These are phyloP conservation scores for Cercophora sp. DNA, from an alignment of 495 filamentous ascomycete species.

Conservation along the genomic window DNA sequence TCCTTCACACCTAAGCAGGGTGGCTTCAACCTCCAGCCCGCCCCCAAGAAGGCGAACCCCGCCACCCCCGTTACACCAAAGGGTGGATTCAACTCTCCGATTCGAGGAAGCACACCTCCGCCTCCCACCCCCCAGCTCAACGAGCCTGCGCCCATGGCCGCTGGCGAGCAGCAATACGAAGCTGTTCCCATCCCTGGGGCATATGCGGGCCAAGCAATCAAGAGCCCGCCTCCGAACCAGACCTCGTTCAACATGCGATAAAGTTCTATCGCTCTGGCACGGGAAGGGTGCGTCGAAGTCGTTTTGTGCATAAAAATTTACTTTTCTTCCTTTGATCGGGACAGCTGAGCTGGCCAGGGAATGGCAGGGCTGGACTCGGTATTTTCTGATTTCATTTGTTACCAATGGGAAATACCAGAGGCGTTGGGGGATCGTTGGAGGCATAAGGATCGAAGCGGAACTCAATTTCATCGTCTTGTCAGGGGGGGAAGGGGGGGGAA, in stretches of 20 bases:
- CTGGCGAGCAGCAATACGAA: slow-evolving; percentile 63
- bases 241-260: slow-evolving; percentile 32
- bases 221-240: slow-evolving; percentile 40
- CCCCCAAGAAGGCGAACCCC: slow-evolving; percentile 70
- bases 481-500: too few species aligned
- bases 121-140: slow-evolving; percentile 25
- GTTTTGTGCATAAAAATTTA: slow-evolving; percentile 18
- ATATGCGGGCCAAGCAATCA: slow-evolving; percentile 46
- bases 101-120: slow-evolving; percentile 15
- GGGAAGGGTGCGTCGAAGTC: neutral
- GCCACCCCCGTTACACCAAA: slow-evolving; percentile 72
- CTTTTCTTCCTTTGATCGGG: slow-evolving; percentile 21
- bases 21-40: slow-evolving; percentile 79
- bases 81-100: slow-evolving; percentile 22
- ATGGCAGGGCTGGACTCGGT: slow-evolving; percentile 11
- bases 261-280: slow-evolving; percentile 1
- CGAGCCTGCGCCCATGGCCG: slow-evolving; percentile 50
- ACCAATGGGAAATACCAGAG: slow-evolving; percentile 23
- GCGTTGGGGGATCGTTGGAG: slow-evolving; percentile 20
- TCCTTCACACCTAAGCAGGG: slow-evolving; percentile 35
- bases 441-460: neutral
- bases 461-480: neutral
- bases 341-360: slow-evolving; percentile 17
- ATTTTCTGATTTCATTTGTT: slow-evolving; percentile 12
- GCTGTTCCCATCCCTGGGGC: slow-evolving; percentile 65